Evolutionary conservation across 768 basidiomycete genomes (phyloP), one percentile per base, ranked within the genome.

Genomic region (Podaxis mareebaensis): DNA sequence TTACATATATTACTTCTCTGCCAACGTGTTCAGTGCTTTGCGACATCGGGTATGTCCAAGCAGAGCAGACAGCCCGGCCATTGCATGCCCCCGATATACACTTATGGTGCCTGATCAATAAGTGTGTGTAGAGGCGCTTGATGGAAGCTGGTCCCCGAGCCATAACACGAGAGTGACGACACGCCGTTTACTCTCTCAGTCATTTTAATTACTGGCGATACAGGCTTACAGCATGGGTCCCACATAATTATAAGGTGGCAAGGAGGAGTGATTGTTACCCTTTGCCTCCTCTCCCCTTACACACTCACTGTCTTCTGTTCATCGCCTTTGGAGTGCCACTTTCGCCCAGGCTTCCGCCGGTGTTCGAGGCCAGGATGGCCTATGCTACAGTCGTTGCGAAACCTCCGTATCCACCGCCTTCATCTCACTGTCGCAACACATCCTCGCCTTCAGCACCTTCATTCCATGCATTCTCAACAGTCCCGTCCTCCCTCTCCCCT

Each of bases 161-260:
- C 13, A 13, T 51, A 24, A 24, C 22, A 33, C 33, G 10, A 33
- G 33, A 33, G 33, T 33, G 33, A 10, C 33, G 33, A 33, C 33
- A 51, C 20, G 36, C 20, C 38, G 22, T 20, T 55, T 36, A n/a
- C 33, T 8, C 22, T 22, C 24, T 11, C 15, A 13, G 26, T 12
- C 49, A 24, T 3, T 51, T 51, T 51, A 51, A 51, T 51, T 20
- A 24, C 36, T 40, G 48, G 58, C 58, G 36, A 51, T 52, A 51
- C 58, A 22, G 40, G 52, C 60, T 61, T 61, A 53, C 52, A 61
- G 60, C 59, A 60, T 52, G 59, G 48, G 46, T 39, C 24, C 56
- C 20, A 46, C 11, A 28, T 53, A 39, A 53, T 42, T 44, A 46
- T 61, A 53, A 53, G 58, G 49, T 3, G 13, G 48, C 4, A 17